Percentiles rank a stretch among this genome's conserved stretches.
phyloP scores from a whole-genome alignment of 2,329 filamentous ascomycete genomes.

The Fusarium sp. region DNA sequence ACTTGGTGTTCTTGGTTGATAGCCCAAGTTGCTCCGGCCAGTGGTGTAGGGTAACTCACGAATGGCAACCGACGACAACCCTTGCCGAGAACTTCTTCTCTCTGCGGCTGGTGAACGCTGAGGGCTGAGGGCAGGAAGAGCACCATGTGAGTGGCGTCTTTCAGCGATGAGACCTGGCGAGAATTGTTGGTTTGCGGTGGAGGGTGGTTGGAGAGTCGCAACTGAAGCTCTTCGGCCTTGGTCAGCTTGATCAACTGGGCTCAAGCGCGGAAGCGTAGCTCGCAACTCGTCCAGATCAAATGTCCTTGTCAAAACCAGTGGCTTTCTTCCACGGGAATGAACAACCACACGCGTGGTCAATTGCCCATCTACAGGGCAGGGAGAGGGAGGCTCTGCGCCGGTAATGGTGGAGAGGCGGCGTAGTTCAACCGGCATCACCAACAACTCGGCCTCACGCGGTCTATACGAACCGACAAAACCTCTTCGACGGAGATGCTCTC shows the following conservation, averaged over 20 bases:
- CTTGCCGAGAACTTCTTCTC: slow-evolving; percentile 25
- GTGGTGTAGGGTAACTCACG: slow-evolving; percentile 39
- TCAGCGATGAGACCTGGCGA: slow-evolving; percentile 12
- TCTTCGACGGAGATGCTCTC: slow-evolving; percentile 37
- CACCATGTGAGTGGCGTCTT: slow-evolving; percentile 32
- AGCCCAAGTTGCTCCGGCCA: not conserved
- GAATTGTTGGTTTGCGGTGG: slow-evolving; percentile 4
- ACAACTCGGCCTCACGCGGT: slow-evolving; percentile 33
- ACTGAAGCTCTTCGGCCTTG: slow-evolving; percentile 30
- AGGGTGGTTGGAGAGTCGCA: slow-evolving; percentile 15
- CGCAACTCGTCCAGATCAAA: slow-evolving; percentile 63
- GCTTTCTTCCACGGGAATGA: slow-evolving; percentile 52
- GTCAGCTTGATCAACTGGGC: slow-evolving; percentile 22
- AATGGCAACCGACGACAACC: slow-evolving; percentile 32
- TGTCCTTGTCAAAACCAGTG: slow-evolving; percentile 62
- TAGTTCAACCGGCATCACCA: slow-evolving; percentile 45
- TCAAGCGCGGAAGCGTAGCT: slow-evolving; percentile 56
- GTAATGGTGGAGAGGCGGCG: slow-evolving; percentile 28
- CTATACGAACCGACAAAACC: slow-evolving; percentile 31
- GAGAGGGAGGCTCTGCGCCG: slow-evolving; percentile 20
- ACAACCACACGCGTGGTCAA: slow-evolving; percentile 46
- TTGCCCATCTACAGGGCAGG: slow-evolving; percentile 29
- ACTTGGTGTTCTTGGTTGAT: not conserved
- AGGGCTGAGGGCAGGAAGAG: not conserved
- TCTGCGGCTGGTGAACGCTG: slow-evolving; percentile 1